These are phyloP conservation scores for Hypholoma sublateritium DNA, from an alignment of 768 basidiomycete genomes.

Conservation along the genomic window DNA sequence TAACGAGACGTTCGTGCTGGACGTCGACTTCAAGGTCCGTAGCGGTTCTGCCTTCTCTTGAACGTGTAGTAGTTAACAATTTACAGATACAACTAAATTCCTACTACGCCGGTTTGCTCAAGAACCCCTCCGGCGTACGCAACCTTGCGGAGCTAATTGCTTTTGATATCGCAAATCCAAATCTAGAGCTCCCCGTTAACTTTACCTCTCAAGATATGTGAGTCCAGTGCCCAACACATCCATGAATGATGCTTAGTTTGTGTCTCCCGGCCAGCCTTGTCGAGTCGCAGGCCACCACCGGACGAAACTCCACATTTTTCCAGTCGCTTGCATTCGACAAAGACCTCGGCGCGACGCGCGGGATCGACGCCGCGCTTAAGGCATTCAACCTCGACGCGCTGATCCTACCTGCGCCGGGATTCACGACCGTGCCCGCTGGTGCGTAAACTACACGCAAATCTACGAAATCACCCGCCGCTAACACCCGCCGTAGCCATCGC, in stretches of 20 bases:
- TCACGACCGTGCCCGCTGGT: constrained; percentile 40
- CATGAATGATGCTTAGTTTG: neutral
- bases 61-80: neutral
- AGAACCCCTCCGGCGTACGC: constrained; percentile 4
- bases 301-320: constrained; percentile 43
- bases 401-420: constrained; percentile 43
- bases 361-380: constrained; percentile 55
- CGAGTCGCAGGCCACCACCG: constrained; percentile 35
- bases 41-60: neutral
- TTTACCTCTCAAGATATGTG: constrained; percentile 40
- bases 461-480: neutral
- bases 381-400: constrained; percentile 49
- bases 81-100: neutral
- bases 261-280: constrained; percentile 29
- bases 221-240: constrained; percentile 8
- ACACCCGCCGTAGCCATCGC: neutral
- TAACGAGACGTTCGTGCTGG: constrained; percentile 53
- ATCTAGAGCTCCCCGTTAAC: constrained; percentile 43
- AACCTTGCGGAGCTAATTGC: constrained; percentile 53
- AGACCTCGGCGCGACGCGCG: constrained; percentile 47
- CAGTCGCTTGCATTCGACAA: constrained; percentile 42
- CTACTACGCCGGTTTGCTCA: neutral
- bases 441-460: neutral
- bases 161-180: constrained; percentile 55
- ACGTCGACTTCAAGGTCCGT: constrained; percentile 18